Conservation (phyloP, 306 rosid genomes). For the Datisca glomerata region DNA sequence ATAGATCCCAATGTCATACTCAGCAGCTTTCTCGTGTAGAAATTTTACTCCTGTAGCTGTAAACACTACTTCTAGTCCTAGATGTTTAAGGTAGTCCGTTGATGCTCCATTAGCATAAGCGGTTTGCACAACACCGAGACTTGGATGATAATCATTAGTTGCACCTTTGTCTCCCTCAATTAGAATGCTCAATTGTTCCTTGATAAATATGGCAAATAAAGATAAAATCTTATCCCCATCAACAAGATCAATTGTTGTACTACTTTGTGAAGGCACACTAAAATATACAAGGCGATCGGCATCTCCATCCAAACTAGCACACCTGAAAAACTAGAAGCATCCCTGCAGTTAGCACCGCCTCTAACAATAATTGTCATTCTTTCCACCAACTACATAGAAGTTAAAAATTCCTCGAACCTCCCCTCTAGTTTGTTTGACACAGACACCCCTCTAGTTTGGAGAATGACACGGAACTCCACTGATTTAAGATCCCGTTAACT, state of each 20-base stretch:
- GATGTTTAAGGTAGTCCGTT: constrained; percentile 53
- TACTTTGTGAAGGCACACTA: constrained; percentile 37
- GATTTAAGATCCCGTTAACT: too few relatives aligned
- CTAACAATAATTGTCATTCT: too few relatives aligned
- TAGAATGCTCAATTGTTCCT: constrained; percentile 62
- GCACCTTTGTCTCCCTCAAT: constrained; percentile 19
- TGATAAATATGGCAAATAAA: constrained; percentile 61
- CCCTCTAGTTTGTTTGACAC: too few relatives aligned
- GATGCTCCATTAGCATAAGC: constrained; percentile 98
- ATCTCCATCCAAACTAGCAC: constrained; percentile 97
- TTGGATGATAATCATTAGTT: constrained; percentile 24
- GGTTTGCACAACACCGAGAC: constrained; percentile 76
- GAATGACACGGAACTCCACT: too few relatives aligned
- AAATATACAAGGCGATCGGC: constrained; percentile 93
- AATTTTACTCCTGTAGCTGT: constrained; percentile 91
- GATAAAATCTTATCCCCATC: constrained; percentile 94
- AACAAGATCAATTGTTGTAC: constrained; percentile 47
- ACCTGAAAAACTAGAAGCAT: constrained; percentile 67
- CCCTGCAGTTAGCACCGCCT: constrained; percentile 12
- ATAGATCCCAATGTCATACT: constrained; percentile 76
- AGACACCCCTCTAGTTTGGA: too few relatives aligned
- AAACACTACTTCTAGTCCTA: constrained; percentile 64
- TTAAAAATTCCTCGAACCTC: too few relatives aligned
- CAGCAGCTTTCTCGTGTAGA: constrained; percentile 78
- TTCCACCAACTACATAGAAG: too few relatives aligned